Percentiles rank a stretch among this genome's conserved stretches.
Conservation (phyloP, 2,329 filamentous ascomycete genomes). For the Ramularia endophylla region DNA sequence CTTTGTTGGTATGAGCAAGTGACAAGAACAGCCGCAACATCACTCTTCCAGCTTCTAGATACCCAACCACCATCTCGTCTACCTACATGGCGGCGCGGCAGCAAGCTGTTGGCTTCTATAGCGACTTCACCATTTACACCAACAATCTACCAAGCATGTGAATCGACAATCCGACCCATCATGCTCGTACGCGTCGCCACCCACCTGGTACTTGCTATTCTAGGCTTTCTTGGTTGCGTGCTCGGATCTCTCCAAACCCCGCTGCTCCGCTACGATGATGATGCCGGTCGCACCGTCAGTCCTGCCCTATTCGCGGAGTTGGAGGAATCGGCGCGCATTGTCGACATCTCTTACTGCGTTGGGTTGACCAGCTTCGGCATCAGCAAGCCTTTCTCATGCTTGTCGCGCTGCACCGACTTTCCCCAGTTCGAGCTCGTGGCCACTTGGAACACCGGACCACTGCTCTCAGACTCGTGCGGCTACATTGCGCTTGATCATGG, state of each 20-base stretch:
- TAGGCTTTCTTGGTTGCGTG: slow-evolving; percentile 19
- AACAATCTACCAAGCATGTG: too few species aligned
- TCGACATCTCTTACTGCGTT: slow-evolving; percentile 93
- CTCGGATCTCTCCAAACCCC: slow-evolving; percentile 26
- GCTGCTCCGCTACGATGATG: slow-evolving; percentile 24
- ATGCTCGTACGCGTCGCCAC: too few species aligned
- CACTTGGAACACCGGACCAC: slow-evolving; percentile 83
- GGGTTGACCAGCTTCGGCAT: slow-evolving; percentile 80
- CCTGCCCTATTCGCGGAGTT: slow-evolving; percentile 67
- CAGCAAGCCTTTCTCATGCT: slow-evolving; percentile 73
- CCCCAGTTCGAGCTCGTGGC: slow-evolving; percentile 69
- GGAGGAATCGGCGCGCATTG: slow-evolving; percentile 81
- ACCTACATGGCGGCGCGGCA: too few species aligned
- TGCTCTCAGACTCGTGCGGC: slow-evolving; percentile 86
- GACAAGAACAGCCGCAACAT: too few species aligned
- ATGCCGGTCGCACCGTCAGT: slow-evolving; percentile 46
- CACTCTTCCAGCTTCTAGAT: too few species aligned
- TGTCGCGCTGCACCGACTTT: slow-evolving; percentile 80
- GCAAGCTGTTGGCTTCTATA: too few species aligned
- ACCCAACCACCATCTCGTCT: too few species aligned
- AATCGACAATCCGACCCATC: too few species aligned
- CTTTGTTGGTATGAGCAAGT: too few species aligned
- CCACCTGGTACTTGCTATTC: slow-evolving; percentile 13
- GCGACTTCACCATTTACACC: too few species aligned
- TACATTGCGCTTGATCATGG: slow-evolving; percentile 85